phyloP scores from a whole-genome alignment of 2,329 filamentous ascomycete genomes.

The Hymenoscyphus occultus region DNA sequence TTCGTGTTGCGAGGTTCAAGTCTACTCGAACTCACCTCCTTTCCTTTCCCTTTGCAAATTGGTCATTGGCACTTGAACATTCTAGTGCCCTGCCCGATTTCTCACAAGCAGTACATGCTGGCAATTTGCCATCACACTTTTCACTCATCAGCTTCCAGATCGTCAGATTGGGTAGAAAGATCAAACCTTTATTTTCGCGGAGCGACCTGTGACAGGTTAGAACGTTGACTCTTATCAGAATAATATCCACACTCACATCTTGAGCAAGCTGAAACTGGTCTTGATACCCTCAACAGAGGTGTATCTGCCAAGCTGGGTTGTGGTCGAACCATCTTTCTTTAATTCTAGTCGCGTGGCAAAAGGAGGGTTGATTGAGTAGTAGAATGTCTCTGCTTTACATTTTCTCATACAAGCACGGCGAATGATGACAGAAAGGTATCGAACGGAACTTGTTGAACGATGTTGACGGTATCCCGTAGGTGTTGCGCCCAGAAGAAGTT shows the following conservation, averaged over 20 bases:
- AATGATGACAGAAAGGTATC: neutral
- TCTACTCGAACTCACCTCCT: conserved; percentile 58
- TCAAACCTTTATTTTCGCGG: conserved; percentile 83
- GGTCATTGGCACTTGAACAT: conserved; percentile 92
- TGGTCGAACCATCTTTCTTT: conserved; percentile 23
- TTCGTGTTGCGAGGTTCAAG: neutral
- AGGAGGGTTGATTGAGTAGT: neutral
- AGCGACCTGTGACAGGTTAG: conserved; percentile 53
- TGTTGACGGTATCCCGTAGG: neutral
- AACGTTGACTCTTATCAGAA: conserved; percentile 9
- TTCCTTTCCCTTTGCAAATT: conserved; percentile 94
- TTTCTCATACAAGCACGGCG: neutral
- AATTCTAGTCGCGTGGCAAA: neutral
- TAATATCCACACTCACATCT: conserved; percentile 52
- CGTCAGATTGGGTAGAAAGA: neutral
- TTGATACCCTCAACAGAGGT: conserved; percentile 68
- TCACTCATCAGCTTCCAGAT: conserved; percentile 21
- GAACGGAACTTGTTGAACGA: neutral
- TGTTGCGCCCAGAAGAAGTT: neutral
- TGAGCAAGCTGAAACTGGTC: conserved; percentile 76
- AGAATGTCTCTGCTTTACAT: neutral
- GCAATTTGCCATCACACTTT: conserved; percentile 90
- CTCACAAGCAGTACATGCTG: conserved; percentile 92
- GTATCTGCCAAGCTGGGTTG: conserved; percentile 37
- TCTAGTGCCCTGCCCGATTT: conserved; percentile 81